Evolutionary conservation across 192 early-diverging fungal species (phyloP).

Genomic region (Dimargaris verticillata): DNA sequence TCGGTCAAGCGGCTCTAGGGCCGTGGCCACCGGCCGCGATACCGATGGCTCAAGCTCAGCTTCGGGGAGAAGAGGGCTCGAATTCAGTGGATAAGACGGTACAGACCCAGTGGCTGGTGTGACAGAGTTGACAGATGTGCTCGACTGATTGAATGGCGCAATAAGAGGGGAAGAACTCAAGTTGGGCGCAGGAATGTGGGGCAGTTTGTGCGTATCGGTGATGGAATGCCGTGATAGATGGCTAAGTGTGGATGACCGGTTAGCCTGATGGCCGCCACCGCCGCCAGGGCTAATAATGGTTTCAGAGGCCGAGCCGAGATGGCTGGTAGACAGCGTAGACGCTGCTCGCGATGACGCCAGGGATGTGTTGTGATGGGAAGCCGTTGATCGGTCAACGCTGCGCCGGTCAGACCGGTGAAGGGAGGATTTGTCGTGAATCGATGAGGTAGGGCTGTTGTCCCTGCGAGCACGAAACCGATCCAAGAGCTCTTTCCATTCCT

Average conservation of each 20-base stretch:
- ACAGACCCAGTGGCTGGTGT: background rate
- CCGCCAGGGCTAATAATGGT: background rate
- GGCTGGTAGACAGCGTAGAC: background rate
- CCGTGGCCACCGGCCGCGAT: background rate
- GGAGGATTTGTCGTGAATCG: background rate
- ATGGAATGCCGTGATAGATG: background rate
- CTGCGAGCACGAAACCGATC: conserved; percentile 7
- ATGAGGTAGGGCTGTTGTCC: background rate
- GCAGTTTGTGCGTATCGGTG: background rate
- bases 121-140: background rate
- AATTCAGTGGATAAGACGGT: background rate
- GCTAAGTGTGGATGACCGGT: background rate
- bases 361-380: background rate
- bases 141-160: background rate
- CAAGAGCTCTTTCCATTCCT: conserved; percentile 9
- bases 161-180: background rate
- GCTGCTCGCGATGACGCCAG: background rate
- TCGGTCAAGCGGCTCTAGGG: background rate
- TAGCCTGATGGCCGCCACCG: background rate
- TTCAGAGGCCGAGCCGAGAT: background rate
- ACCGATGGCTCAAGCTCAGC: background rate
- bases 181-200: background rate
- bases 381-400: background rate
- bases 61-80: background rate
- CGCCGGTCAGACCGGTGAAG: background rate